Evolutionary conservation across 2,329 filamentous ascomycete species (phyloP), one percentile per base, ranked within the genome.

Genomic region (Diplodia scrobiculata): DNA sequence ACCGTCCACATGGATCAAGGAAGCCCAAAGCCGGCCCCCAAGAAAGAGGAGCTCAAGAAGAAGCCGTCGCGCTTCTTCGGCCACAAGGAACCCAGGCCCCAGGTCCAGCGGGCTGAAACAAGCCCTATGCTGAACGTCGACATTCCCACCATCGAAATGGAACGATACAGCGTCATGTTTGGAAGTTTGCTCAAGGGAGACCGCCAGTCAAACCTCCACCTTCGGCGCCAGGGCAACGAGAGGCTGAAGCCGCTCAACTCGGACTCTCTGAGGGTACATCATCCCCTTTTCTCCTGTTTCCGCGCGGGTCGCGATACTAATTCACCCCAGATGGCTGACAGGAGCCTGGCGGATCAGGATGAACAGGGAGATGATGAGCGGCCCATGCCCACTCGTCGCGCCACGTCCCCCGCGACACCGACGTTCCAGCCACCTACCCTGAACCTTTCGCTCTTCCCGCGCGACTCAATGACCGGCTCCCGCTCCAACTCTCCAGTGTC

Each of bases 151-250:
- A 84, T 91, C 65, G 87, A 89, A 68, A 83, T 98, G 83, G 94
- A 97, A 75, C 84, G 94, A 58, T 98, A 97, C 71, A 97, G 92
- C 71, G 86, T 97, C 70, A 97, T 97, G 93, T 97, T 98, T 73
- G 87, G 89, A 65, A 86, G 85, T 45, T 82, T 97, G 6, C 80
- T 97, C 29, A 84, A 86, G 68, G 72, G 73, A 9, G 70, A 71
- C 38, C 71, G 70, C 1, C 71, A 71, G 7, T 73, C 73, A 5
- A 75, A 74, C 7, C 71, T 79, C 5, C 67, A 78, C 19, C 71
- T 70, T 32, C 71, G 77, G 66, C 73, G 77, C 21, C 76, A 78
- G 66, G 74, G 72, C 25, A 75, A 70, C 27, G 75, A 78, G 19
- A 75, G 71, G 63, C 66, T 74, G 55, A 78, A 76, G 63, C 74